phyloP scores from a whole-genome alignment of 2,329 filamentous ascomycete species.

The Ophiocordyceps sinensis region DNA sequence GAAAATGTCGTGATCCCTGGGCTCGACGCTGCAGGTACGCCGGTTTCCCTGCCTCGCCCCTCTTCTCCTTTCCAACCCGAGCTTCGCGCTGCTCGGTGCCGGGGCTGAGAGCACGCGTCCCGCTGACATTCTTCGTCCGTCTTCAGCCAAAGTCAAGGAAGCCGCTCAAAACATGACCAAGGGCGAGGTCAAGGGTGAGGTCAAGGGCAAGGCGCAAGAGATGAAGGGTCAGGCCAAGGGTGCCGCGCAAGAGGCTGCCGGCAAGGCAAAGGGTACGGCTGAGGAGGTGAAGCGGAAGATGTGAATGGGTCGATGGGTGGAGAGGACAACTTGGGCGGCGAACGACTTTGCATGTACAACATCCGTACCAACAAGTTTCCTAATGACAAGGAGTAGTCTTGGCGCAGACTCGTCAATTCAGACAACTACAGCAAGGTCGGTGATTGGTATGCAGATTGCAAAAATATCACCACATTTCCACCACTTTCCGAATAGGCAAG shows the following conservation, averaged over 20 bases:
- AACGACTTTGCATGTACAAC: too few species aligned
- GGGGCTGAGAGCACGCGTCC: too few species aligned
- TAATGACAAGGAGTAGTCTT: too few species aligned
- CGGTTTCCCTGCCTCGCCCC: too few species aligned
- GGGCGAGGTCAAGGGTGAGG: constrained; percentile 16
- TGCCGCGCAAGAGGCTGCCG: constrained; percentile 22
- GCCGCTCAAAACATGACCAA: neutral
- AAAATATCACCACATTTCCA: too few species aligned
- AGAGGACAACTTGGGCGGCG: neutral
- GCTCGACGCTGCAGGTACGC: constrained; percentile 43
- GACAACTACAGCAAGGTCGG: too few species aligned
- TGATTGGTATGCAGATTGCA: too few species aligned
- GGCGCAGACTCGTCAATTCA: too few species aligned
- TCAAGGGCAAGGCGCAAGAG: constrained; percentile 17
- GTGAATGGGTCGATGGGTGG: neutral
- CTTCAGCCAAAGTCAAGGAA: neutral
- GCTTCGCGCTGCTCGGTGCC: too few species aligned
- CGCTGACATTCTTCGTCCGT: too few species aligned
- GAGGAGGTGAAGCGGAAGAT: constrained; percentile 18
- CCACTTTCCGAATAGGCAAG: too few species aligned
- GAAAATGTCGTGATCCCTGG: constrained; percentile 49
- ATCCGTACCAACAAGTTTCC: too few species aligned
- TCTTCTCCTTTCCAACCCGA: neutral
- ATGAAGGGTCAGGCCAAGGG: constrained; percentile 23
- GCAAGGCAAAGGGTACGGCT: constrained; percentile 27